Evolutionary conservation across 371 early-diverging fungal species (phyloP), one percentile per base, ranked within the genome.

Genomic region (Apophysomyces trapeziformis): DNA sequence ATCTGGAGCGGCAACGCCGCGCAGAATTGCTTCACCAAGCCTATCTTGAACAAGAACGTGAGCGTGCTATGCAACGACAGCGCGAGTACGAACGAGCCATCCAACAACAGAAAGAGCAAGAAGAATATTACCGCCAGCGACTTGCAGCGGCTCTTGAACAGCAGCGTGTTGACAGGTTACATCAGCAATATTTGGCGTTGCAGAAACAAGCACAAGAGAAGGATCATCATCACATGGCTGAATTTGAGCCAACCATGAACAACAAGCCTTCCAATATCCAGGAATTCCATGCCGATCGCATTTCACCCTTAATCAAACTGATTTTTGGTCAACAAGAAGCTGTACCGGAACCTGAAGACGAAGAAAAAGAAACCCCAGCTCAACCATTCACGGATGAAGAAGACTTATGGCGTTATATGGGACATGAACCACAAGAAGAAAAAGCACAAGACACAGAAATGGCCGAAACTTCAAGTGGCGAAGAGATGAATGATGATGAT

Each of bases 91-190:
- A 59, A 58, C 16, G 21, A 21, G 54, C 21, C n/a, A 50, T 7
- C 8, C 16, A 21, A 7, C 54, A 32, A 21, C 57, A 65, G 37
- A 63, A 62, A 16, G 39, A 43, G 26, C 63, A 63, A 26, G 68
- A 68, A 14, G 62, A 43, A n/a, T 57, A 58, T 44, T 60, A 65
- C 39, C 68, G 72, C 13, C 65, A 47, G 37, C 59, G 66, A 26
- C 59, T 71, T 6, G 65, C 65, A n/a, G 64, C 66, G 5, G 72
- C 72, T 13, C 46, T 67, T 21, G 72, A 71, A 38, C 72, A 65
- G 43, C 61, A 59, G 9, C 65, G 68, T n/a, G 60, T 65, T 11
- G 58, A 68, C 8, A n/a, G 21, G 54, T 16, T 50, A 8, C 54
- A 50, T 50, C 54, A 50, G 21, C 54, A 50, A 21, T 50, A 50